A percentile compares a stretch with the other conserved stretches of the same genome.
phyloP scores from a whole-genome alignment of 2,329 filamentous ascomycete genomes.

The Taxawa tesnikishii region DNA sequence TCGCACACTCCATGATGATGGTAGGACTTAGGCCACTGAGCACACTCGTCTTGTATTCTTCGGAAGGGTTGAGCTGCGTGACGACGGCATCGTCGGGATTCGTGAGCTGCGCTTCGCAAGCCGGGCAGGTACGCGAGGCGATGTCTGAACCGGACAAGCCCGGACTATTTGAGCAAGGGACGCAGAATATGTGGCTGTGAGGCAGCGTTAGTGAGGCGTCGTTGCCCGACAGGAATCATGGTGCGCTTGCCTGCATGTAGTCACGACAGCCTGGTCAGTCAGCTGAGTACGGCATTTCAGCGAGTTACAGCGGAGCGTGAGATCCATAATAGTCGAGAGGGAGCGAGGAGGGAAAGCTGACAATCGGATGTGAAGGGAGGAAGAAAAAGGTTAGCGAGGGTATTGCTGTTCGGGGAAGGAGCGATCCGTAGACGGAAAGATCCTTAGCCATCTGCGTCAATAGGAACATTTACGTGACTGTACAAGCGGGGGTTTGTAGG shows the following conservation, averaged over 20 bases:
- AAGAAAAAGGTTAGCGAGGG: too few relatives aligned
- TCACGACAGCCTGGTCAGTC: slow-evolving; percentile 63
- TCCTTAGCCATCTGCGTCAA: too few relatives aligned
- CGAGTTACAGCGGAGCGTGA: slow-evolving; percentile 64
- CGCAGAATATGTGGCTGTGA: slow-evolving; percentile 71
- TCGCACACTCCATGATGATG: slow-evolving; percentile 76
- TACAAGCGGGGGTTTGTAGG: too few relatives aligned
- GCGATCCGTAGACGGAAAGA: too few relatives aligned
- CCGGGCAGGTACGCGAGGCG: slow-evolving; percentile 54
- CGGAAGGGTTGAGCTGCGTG: slow-evolving; percentile 61
- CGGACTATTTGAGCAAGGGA: slow-evolving; percentile 54
- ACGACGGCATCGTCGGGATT: slow-evolving; percentile 66
- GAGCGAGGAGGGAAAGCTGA: too few relatives aligned
- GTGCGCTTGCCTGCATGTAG: slow-evolving; percentile 60
- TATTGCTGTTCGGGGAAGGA: too few relatives aligned
- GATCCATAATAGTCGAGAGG: too few relatives aligned
- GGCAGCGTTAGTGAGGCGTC: neutral
- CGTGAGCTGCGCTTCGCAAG: slow-evolving; percentile 55
- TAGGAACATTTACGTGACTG: too few relatives aligned
- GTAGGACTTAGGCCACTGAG: slow-evolving; percentile 72
- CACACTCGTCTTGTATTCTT: slow-evolving; percentile 82
- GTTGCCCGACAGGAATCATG: neutral
- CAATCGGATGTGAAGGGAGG: too few relatives aligned
- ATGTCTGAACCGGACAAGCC: slow-evolving; percentile 43
- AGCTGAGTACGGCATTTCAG: slow-evolving; percentile 63